Conservation (phyloP, 768 basidiomycete species). For the Podaxis sp. region DNA sequence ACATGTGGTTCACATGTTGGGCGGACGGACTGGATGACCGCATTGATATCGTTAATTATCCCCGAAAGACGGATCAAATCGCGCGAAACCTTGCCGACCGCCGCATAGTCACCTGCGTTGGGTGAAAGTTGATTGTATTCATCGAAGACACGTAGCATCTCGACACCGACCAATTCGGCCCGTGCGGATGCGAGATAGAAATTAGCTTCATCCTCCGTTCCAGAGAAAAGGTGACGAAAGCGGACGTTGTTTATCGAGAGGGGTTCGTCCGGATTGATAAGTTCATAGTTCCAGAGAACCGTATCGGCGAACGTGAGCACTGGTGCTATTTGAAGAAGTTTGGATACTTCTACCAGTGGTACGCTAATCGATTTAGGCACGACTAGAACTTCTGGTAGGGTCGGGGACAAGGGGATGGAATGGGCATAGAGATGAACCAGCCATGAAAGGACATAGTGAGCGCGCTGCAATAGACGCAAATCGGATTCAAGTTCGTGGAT, state of each 20-base stretch:
- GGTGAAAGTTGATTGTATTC: slow-evolving; percentile 74
- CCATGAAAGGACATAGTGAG: slow-evolving; percentile 88
- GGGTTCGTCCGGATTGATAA: slow-evolving; percentile 55
- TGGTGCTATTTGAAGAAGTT: slow-evolving; percentile 81
- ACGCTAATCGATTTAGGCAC: slow-evolving; percentile 78
- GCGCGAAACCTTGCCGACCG: slow-evolving; percentile 64
- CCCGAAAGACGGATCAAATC: slow-evolving; percentile 69
- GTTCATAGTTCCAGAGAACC: slow-evolving; percentile 90
- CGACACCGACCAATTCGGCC: slow-evolving; percentile 84
- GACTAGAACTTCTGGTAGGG: slow-evolving; percentile 35
- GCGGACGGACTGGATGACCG: slow-evolving; percentile 67
- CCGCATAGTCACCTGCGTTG: slow-evolving; percentile 60
- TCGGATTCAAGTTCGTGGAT: slow-evolving; percentile 52
- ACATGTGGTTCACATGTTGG: slow-evolving; percentile 76
- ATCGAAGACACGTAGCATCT: slow-evolving; percentile 84
- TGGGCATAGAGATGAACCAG: slow-evolving; percentile 91
- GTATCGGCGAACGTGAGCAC: slow-evolving; percentile 95
- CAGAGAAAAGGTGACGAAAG: slow-evolving; percentile 76
- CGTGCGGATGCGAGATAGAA: slow-evolving; percentile 87
- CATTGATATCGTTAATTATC: slow-evolving; percentile 74
- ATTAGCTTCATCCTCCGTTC: slow-evolving; percentile 76
- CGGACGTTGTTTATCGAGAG: slow-evolving; percentile 73
- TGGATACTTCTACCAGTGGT: slow-evolving; percentile 77
- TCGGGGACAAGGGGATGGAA: slow-evolving; percentile 53
- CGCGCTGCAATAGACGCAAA: slow-evolving; percentile 70